Evolutionary conservation across 106 monocot genomes (phyloP), one percentile per base, ranked within the genome.

Genomic region (Apostasia shenzhenica): DNA sequence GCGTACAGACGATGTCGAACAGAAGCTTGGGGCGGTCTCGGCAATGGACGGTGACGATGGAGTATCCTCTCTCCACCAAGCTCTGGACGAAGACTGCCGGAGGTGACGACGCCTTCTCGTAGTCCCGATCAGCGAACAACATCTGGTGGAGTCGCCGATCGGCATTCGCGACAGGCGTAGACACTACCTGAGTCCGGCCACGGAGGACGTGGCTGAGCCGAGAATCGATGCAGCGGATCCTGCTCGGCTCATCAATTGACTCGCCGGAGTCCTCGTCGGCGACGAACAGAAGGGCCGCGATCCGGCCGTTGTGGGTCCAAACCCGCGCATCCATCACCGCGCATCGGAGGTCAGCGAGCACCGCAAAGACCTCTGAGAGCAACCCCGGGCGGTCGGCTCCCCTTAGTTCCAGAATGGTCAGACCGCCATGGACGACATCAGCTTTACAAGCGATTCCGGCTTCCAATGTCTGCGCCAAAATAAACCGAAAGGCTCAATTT

Each of bases 1-100:
- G 82, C 10, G 93, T 87, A 71, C 89, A 94, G 1, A 94, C 82
- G 41, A 89, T 72, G 72, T 94, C 93, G 71, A 94, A 94, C 11
- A 94, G 73, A 37, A 91, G 77, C 79, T 88, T 87, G 5, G 80
- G 87, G 12, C 87, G 79, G 63, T 91, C 84, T 3, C 51, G 61
- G 73, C 86, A 94, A 66, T 82, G 80, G 40, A 94, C 72, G 67
- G 70, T 86, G 45, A 87, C 82, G 12, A 87, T 76, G 12, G 93
- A 89, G 77, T 94, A 94, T 0, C 82, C 93, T 13, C 80, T 76
- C 65, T 89, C 93, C 37, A 71, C 69, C 78, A 89, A 84, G 69
- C 84, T 76, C 67, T 84, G 82, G 1, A 93, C 88, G 7, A 75
- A 67, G 8, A 93, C 86, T 3, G 77, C 77, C 10, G 67, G 81